phyloP scores from a whole-genome alignment of 305 asterid species.

The Solanum hybrid region DNA sequence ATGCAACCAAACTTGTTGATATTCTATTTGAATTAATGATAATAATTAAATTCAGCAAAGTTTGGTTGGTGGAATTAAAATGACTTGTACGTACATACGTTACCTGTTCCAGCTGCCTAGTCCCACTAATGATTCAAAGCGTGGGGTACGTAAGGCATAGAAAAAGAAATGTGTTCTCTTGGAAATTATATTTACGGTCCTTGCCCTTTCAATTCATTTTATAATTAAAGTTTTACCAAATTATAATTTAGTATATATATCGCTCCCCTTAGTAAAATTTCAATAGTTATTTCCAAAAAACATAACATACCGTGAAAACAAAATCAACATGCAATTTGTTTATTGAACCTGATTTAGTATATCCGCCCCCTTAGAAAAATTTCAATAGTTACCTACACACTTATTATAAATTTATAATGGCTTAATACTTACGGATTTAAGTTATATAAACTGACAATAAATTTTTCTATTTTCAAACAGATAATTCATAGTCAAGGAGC shows the following conservation, averaged over 20 bases:
- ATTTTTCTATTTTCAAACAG: slow-evolving; percentile 6
- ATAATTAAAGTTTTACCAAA: not conserved
- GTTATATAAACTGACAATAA: not conserved
- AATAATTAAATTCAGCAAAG: not conserved
- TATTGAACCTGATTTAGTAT: not conserved
- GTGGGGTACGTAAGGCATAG: not conserved
- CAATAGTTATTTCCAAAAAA: not conserved
- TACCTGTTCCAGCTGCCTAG: not conserved
- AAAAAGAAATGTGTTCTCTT: not conserved
- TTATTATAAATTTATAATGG: slow-evolving; percentile 11
- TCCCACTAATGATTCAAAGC: not conserved
- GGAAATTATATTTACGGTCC: not conserved
- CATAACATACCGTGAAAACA: not conserved
- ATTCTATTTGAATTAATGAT: not conserved
- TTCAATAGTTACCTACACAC: not conserved
- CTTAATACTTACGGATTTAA: not conserved
- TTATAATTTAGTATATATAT: not conserved
- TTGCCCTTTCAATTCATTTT: not conserved
- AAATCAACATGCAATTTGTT: not conserved
- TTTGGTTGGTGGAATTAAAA: not conserved
- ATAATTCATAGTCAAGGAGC: slow-evolving; percentile 31
- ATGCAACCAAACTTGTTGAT: not conserved
- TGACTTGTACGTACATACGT: not conserved
- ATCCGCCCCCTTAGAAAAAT: not conserved
- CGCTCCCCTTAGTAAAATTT: not conserved